Evolutionary conservation across 768 basidiomycete genomes (phyloP).

Genomic region (Macrolepiota albuminosa): DNA sequence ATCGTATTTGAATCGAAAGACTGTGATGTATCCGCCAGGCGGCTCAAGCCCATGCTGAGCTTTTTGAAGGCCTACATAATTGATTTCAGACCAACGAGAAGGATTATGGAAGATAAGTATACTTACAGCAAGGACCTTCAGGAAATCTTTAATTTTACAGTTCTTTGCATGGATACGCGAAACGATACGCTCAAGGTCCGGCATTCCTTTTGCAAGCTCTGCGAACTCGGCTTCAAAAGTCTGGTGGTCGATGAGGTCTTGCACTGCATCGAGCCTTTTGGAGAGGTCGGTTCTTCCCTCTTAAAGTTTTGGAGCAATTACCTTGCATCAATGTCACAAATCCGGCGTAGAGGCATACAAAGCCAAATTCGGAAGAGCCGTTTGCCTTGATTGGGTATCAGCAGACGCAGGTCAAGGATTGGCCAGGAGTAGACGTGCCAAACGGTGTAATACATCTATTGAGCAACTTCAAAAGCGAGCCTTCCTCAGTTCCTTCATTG

Average conservation of each 20-base stretch:
- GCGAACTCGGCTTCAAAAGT: slow-evolving; percentile 75
- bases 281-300: not conserved
- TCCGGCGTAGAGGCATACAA: slow-evolving; percentile 83
- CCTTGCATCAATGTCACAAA: slow-evolving; percentile 86
- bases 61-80: slow-evolving; percentile 63
- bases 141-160: slow-evolving; percentile 83
- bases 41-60: slow-evolving; percentile 61
- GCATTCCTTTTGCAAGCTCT: slow-evolving; percentile 72
- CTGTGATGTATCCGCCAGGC: slow-evolving; percentile 61
- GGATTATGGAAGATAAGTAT: not conserved
- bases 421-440: slow-evolving; percentile 41
- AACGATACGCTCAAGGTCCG: slow-evolving; percentile 91
- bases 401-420: not conserved
- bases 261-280: slow-evolving; percentile 86
- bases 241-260: slow-evolving; percentile 81
- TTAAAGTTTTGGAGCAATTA: slow-evolving; percentile 21
- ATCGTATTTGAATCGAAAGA: slow-evolving; percentile 77
- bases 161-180: slow-evolving; percentile 94
- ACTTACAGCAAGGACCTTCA: slow-evolving; percentile 71
- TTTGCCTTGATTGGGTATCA: slow-evolving; percentile 56
- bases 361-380: slow-evolving; percentile 96
- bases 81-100: not conserved
- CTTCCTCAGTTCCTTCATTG: slow-evolving; percentile 90
- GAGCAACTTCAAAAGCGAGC: slow-evolving; percentile 79
- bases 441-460: slow-evolving; percentile 88